These are phyloP conservation scores for Diaporthe vaccinii DNA, from an alignment of 2,329 filamentous ascomycete genomes.

Conservation along the genomic window DNA sequence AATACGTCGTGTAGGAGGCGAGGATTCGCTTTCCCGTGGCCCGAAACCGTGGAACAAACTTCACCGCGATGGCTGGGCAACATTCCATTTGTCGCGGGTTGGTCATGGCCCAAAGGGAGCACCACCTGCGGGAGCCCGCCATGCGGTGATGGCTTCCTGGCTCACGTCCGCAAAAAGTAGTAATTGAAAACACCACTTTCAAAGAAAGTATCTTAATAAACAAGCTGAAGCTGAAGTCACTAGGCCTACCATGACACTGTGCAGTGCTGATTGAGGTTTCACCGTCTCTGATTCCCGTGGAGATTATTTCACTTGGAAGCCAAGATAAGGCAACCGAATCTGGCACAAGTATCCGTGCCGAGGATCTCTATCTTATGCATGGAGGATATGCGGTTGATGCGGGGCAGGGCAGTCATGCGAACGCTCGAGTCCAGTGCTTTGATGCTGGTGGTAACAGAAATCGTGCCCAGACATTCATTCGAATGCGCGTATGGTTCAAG, in stretches of 20 bases:
- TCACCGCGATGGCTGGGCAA: background rate
- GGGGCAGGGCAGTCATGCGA: background rate
- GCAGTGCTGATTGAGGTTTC: background rate
- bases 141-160: background rate
- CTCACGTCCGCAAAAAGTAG: background rate
- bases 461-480: background rate
- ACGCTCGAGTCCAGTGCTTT: background rate
- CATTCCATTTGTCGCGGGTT: background rate
- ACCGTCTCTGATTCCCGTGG: background rate
- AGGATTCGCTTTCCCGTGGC: background rate
- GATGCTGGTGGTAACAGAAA: background rate
- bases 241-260: background rate
- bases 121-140: background rate
- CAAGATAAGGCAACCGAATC: background rate
- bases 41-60: background rate
- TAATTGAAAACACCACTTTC: constrained; percentile 10
- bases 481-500: background rate
- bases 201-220: background rate
- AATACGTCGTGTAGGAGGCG: background rate
- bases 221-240: background rate
- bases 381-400: background rate
- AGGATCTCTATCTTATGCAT: background rate
- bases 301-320: too few relatives aligned
- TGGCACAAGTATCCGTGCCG: background rate
- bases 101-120: too few relatives aligned